Evolutionary conservation across 305 asterid genomes (phyloP).

Genomic region (Fraxinus angustifolia): DNA sequence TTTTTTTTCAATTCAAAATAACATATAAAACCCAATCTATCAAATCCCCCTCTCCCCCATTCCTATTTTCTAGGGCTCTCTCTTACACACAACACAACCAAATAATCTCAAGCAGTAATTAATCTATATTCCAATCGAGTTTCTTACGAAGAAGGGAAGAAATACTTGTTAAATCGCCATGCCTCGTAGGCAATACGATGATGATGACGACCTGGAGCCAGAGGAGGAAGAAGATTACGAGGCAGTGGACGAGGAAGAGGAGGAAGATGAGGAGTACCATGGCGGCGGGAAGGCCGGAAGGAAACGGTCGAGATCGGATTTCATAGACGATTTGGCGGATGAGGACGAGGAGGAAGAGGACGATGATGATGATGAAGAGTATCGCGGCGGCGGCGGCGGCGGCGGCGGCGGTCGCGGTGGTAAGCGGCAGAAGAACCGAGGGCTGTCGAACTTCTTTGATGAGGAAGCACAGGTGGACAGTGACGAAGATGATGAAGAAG

Average conservation of each 20-base stretch:
- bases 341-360: constrained; percentile 66
- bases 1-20: neutral
- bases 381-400: constrained; percentile 30
- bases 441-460: constrained; percentile 59
- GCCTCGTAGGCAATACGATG: constrained; percentile 51
- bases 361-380: constrained; percentile 62
- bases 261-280: constrained; percentile 59
- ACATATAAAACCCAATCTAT: neutral
- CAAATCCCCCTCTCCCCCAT: neutral
- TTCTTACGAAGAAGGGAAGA: neutral
- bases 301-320: constrained; percentile 61
- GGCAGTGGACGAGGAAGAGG: constrained; percentile 47
- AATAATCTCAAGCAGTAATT: neutral
- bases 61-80: constrained; percentile 28
- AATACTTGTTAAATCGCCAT: constrained; percentile 23
- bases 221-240: constrained; percentile 62
- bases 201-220: constrained; percentile 40
- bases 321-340: constrained; percentile 73
- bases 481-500: constrained; percentile 92
- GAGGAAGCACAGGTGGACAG: constrained; percentile 74
- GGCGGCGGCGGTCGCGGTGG: constrained; percentile 32
- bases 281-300: constrained; percentile 60
- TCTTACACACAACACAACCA: neutral
- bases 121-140: neutral
- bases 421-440: constrained; percentile 42